These are phyloP conservation scores for Rosa chinensis DNA, from an alignment of 306 rosid genomes.

Conservation along the genomic window DNA sequence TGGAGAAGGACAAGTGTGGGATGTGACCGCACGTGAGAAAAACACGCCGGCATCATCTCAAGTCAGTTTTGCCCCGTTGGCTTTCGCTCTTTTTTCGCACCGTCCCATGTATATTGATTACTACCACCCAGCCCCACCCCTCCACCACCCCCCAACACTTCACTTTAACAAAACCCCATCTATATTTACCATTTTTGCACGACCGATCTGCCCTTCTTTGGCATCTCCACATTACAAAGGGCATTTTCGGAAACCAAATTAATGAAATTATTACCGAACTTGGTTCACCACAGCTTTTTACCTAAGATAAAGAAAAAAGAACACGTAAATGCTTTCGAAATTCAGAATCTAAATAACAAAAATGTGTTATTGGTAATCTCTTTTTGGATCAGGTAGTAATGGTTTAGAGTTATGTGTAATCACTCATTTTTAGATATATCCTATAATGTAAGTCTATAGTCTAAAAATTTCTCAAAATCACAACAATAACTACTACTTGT, in stretches of 20 bases:
- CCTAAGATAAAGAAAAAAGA: too few relatives aligned
- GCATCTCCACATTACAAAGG: background rate
- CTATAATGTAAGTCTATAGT: too few relatives aligned
- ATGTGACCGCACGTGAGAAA: conserved; percentile 28
- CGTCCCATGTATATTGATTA: conserved; percentile 50
- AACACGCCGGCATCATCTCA: conserved; percentile 44
- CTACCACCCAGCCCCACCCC: conserved; percentile 32
- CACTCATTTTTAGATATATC: too few relatives aligned
- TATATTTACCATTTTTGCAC: conserved; percentile 6
- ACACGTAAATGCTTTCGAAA: too few relatives aligned
- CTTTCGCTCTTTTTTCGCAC: conserved; percentile 34
- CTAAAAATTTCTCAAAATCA: too few relatives aligned
- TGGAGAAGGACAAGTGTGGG: conserved; percentile 11
- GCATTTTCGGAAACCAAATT: background rate
- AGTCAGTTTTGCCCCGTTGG: conserved; percentile 47
- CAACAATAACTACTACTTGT: too few relatives aligned
- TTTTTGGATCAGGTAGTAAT: too few relatives aligned
- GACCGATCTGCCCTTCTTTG: conserved; percentile 28
- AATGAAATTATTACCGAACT: too few relatives aligned
- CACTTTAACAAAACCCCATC: background rate
- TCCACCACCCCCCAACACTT: background rate
- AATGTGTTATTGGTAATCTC: too few relatives aligned
- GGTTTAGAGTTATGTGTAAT: too few relatives aligned
- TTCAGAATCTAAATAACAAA: too few relatives aligned
- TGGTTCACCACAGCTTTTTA: too few relatives aligned